Evolutionary conservation across 1,284 basidiomycete genomes (phyloP).

Genomic region (Microbotryum intermedium): DNA sequence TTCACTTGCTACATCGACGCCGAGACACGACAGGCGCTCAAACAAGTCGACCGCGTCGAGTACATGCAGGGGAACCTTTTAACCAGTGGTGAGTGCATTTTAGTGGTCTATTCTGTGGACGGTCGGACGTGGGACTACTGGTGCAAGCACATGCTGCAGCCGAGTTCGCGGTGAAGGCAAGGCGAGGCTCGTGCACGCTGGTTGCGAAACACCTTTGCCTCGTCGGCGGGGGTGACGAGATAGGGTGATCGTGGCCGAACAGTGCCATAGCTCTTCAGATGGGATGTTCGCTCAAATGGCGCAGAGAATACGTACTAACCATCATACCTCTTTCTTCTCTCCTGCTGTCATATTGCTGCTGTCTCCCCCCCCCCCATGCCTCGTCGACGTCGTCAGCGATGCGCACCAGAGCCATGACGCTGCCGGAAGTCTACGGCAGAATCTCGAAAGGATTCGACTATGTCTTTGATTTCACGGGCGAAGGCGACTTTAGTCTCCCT

Average conservation of each 20-base stretch:
- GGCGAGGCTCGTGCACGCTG: no score
- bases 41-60: constrained; percentile 4
- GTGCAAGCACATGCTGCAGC: no score
- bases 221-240: not conserved
- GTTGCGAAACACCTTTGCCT: not conserved
- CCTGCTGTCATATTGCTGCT: not conserved
- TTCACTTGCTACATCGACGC: constrained; percentile 16
- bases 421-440: constrained; percentile 10
- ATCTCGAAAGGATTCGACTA: constrained; percentile 14
- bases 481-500: constrained; percentile 7
- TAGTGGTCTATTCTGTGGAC: no score
- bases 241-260: not conserved
- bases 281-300: not conserved
- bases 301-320: no score
- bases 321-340: not conserved
- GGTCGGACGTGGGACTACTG: no score
- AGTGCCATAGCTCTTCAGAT: not conserved
- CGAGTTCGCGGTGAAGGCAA: no score
- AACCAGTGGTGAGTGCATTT: constrained; percentile 1
- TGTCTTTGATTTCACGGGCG: constrained; percentile 24
- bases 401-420: constrained; percentile 9
- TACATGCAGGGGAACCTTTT: constrained; percentile 23
- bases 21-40: not conserved
- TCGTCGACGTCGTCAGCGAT: not conserved
- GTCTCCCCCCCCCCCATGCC: not conserved